phyloP scores from a whole-genome alignment of 2,329 filamentous ascomycete species.

The Pseudocercospora musae region DNA sequence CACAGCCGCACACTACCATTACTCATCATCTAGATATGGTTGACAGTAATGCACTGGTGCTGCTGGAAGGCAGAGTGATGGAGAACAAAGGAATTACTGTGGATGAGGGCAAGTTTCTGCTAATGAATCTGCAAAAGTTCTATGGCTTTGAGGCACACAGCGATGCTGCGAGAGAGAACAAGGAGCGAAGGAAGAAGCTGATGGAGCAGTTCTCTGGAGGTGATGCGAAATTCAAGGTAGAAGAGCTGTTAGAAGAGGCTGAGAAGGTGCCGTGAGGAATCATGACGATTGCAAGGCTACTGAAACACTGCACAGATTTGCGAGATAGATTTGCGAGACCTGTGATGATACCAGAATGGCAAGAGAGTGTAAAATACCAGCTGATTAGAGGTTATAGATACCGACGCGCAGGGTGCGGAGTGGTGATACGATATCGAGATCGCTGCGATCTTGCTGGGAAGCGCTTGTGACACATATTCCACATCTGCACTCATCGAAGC shows the following conservation, averaged over 20 bases:
- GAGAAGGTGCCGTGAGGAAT: conserved; percentile 61
- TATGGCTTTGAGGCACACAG: conserved; percentile 63
- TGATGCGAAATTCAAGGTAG: conserved; percentile 74
- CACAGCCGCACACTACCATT: conserved; percentile 86
- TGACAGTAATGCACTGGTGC: conserved; percentile 69
- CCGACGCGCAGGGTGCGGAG: not conserved
- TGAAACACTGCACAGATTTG: not conserved
- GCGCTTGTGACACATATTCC: not conserved
- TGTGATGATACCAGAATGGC: not conserved
- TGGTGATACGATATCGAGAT: not conserved
- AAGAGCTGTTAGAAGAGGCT: conserved; percentile 82
- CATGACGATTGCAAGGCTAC: not conserved
- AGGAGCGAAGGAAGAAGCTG: conserved; percentile 65
- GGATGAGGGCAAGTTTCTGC: conserved; percentile 81
- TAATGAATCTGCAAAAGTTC: conserved; percentile 92
- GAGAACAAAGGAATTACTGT: conserved; percentile 72
- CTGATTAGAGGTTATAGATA: not conserved
- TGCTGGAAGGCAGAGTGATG: conserved; percentile 80
- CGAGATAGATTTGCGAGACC: not conserved
- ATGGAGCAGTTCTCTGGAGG: conserved; percentile 79
- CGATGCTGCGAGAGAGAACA: conserved; percentile 65
- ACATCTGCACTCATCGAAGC: not conserved
- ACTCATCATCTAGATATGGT: conserved; percentile 86
- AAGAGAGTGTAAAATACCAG: not conserved
- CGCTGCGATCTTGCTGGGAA: not conserved